Evolutionary conservation across 345 rosid species (phyloP), one percentile per base, ranked within the genome.

Genomic region (Citrus sp.): DNA sequence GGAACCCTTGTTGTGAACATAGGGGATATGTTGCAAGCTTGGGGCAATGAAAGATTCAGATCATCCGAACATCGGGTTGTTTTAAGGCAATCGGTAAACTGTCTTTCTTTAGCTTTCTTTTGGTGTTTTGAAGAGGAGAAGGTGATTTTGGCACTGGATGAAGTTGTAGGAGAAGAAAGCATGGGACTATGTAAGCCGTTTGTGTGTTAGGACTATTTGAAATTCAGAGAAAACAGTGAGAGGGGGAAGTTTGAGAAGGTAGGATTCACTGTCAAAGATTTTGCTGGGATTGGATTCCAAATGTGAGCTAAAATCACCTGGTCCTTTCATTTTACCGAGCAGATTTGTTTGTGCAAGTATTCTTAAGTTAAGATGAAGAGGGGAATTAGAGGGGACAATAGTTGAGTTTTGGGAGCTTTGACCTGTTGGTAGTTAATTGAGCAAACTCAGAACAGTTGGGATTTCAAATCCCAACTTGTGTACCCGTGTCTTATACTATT

Each of bases 51-150:
- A 16, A 84, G 55, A 63, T 79, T 84, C 24, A 66, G 80, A 42
- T 86, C 86, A 61, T 82, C 85, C 8, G 87, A 86, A 70, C 90
- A 86, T 56, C 46, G 84, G 60, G 82, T 87, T 30, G 72, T 87
- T 22, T 42, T 82, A 72, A 84, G 71, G 74, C 60, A 30, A 77
- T 74, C 75, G 0, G 80, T 68, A 19, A 79, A 70, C 7, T 77
- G 88, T 4, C 72, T 84, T 13, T 86, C 86, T 37, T 73, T 82
- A n/a, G 86, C 85, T 19, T 85, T 85, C 78, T 86, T 86, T 69
- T 87, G 86, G 86, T 85, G 85, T 73, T 85, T 84, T 69, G 85
- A 85, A 49, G 86, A 87, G 55, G 78, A 82, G 69, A 86, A 86
- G 30, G 62, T 82, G 32, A 79, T 84, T 64, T 77, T 56, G 73